Conservation (phyloP, 148 eudicot species). For the Nepenthes gracilis region DNA sequence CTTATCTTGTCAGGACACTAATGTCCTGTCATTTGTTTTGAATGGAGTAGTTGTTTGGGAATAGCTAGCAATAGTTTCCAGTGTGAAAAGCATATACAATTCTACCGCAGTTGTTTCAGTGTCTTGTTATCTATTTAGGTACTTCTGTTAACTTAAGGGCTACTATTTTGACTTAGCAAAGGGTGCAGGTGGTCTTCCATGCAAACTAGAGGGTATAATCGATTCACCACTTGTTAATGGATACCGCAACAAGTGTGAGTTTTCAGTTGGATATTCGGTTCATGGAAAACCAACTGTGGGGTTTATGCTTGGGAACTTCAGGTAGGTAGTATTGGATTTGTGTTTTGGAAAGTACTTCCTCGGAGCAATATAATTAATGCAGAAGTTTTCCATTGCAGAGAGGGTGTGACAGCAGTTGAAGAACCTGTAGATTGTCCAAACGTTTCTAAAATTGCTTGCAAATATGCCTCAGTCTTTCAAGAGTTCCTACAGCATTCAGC, state of each 20-base stretch:
- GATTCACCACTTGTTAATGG: constrained; percentile 81
- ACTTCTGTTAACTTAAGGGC: not conserved
- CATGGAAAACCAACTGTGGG: constrained; percentile 81
- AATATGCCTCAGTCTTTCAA: constrained; percentile 70
- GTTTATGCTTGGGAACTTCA: constrained; percentile 92
- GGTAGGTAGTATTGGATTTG: constrained; percentile 21
- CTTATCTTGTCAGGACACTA: constrained; percentile 5
- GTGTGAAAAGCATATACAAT: not conserved
- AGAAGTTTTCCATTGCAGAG: constrained; percentile 30
- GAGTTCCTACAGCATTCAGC: constrained; percentile 64
- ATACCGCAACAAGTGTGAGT: constrained; percentile 96
- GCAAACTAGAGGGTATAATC: constrained; percentile 83
- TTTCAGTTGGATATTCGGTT: constrained; percentile 77
- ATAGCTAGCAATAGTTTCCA: not conserved
- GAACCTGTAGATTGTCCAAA: constrained; percentile 83
- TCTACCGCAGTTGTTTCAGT: not conserved
- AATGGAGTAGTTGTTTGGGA: not conserved
- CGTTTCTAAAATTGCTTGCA: constrained; percentile 64
- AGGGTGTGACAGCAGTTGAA: constrained; percentile 96
- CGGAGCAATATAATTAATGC: not conserved
- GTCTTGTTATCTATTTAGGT: not conserved
- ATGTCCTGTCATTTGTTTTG: not conserved
- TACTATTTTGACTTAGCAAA: constrained; percentile 4
- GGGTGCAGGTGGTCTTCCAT: constrained; percentile 77
- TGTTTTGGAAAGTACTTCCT: not conserved